Base-by-base conservation (phyloP, 1,284 basidiomycete species). In the Puccinia triticina region DNA sequence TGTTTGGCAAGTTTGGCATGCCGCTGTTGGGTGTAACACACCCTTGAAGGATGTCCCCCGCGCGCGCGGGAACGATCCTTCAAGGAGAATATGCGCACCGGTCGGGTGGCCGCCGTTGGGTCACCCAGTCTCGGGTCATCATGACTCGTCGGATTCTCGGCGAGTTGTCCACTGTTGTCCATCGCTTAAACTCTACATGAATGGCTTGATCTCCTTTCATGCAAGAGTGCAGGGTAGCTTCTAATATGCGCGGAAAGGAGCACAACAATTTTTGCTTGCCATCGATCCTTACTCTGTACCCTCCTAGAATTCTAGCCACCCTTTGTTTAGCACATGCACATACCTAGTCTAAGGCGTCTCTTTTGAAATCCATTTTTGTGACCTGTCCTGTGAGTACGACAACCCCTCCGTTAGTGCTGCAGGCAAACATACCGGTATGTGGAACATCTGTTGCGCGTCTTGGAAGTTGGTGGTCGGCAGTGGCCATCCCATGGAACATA, bases 151-250 rank as follows among this genome's bases (percentile, higher is more conserved):
- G 34, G 34, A 61, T 61, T 57, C 10, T 61, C 26, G 59, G 59
- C 59, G 26, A 61, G 26, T 29, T 61, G 26, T 53, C 50, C n/a
- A n/a, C n/a, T n/a, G n/a, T n/a, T n/a, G n/a, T n/a, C n/a, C 14
- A 34, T 29, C 59, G 8, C 34, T 29, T 34, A 2, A n/a, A n/a
- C n/a, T n/a, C n/a, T n/a, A n/a, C n/a, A n/a, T n/a, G n/a, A 50
- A 3, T 61, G 61, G 32, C 5, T 66, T n/a, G n/a, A n/a, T 66
- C 21, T 34, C 61, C 61, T 66, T 66, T 40, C 61, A 66, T 66
- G 61, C 61, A n/a, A 40, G 18, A 4, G 14, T 66, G 18, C 59
- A 61, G 29, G 12, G 59, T 12, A 40, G 34, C 34, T 66, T 21
- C 34, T n/a, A n/a, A n/a, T 40, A 66, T n/a, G 4, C 40, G 8